These are phyloP conservation scores for Puccinia coronata DNA, from an alignment of 1,284 basidiomycete species.

Conservation along the genomic window DNA sequence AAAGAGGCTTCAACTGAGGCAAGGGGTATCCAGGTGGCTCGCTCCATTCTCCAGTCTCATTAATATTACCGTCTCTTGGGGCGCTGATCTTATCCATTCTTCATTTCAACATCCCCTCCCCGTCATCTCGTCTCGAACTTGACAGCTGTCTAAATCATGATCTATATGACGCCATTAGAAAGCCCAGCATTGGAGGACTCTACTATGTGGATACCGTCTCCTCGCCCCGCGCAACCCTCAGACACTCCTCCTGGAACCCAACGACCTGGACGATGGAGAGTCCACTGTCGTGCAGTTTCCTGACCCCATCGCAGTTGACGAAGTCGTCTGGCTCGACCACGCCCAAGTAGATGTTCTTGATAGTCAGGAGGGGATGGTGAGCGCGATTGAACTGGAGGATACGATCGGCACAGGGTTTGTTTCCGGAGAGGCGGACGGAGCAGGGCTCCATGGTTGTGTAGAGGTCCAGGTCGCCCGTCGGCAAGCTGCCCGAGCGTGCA, in stretches of 20 bases:
- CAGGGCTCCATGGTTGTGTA: slow-evolving; percentile 99
- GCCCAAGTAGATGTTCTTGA: slow-evolving; percentile 81
- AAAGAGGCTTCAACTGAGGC: neutral
- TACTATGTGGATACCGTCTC: neutral
- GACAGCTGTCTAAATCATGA: neutral
- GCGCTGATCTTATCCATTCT: neutral
- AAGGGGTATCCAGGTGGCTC: neutral
- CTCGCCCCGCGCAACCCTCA: slow-evolving; percentile 65
- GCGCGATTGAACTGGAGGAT: slow-evolving; percentile 65
- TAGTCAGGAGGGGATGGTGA: slow-evolving; percentile 61
- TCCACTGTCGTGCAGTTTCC: slow-evolving; percentile 71
- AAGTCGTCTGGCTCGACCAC: slow-evolving; percentile 93
- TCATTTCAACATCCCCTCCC: neutral
- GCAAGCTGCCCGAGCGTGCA: neutral
- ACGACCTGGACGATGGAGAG: slow-evolving; percentile 74
- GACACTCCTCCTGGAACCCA: slow-evolving; percentile 70
- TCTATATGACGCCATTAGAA: too few relatives aligned
- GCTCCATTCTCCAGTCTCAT: too few relatives aligned
- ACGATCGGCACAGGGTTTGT: slow-evolving; percentile 81
- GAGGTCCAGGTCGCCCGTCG: slow-evolving; percentile 66
- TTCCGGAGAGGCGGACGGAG: slow-evolving; percentile 81
- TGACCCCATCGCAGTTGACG: slow-evolving; percentile 85
- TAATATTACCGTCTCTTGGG: neutral
- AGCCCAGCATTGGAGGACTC: too few relatives aligned
- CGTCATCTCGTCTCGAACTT: neutral